Base-by-base conservation (phyloP, 176 grass and related monocot genomes). In the Metroxylon sagu region DNA sequence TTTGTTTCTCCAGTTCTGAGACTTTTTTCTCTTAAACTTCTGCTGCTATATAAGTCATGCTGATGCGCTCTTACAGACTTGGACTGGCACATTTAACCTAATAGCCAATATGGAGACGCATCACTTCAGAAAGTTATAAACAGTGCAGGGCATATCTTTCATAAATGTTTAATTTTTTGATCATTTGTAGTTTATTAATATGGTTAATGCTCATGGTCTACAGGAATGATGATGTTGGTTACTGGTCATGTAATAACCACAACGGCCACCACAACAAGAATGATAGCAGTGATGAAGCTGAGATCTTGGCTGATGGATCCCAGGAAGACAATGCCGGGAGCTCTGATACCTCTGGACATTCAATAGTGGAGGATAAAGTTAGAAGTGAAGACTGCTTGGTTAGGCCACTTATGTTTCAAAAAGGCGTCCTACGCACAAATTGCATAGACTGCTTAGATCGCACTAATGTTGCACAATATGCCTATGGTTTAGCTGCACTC, bases 361-460 rank as follows among this genome's bases (percentile, higher is more conserved):
- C 72, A 59, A 80, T 51, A 1, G 39, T 54, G 31, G 80, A 91
- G 75, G 78, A 85, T 18, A 85, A 81, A 81, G 35, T 21, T 60
- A 78, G 72, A 53, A 80, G 64, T 57, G 83, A 57, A 75, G 23
- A 56, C 15, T 53, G 67, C 39, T 53, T 28, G 16, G 59, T 74
- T 65, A 90, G 78, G 61, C 57, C 75, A 30, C 78, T 78, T 14
- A 87, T 61, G 53, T 85, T 97, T 48, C 92, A 97, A 54, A 87
- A 78, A 29, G 92, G 92, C 59, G 73, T 91, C 27, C 66, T 97
- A 18, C 77, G 92, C 60, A 88, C 92, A 25, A 97, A 97, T 75
- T 97, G 92, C 72, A 88, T 97, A 28, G 92, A 97, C 51, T 97
- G 92, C 48, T 76, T 97, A 55, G 92, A 97, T 80, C 92, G 92